Evolutionary conservation across 371 early-diverging fungal species (phyloP).

Genomic region (Syncephalastrum monosporum): DNA sequence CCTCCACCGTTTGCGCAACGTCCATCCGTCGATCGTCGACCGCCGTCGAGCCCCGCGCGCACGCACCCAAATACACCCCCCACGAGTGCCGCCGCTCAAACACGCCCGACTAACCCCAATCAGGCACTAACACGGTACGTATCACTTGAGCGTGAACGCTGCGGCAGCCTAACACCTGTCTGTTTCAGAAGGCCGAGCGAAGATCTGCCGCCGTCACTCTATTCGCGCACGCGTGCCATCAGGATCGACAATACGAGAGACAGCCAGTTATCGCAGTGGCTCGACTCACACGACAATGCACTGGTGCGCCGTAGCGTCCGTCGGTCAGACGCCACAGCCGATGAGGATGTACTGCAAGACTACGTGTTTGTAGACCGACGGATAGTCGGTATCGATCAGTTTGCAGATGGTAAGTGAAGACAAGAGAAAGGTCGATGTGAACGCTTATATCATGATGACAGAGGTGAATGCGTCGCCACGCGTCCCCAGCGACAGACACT

Average conservation of each 20-base stretch:
- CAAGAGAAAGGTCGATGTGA: neutral
- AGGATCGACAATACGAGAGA: neutral
- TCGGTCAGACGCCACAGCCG: conserved; percentile 14
- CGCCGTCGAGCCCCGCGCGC: neutral
- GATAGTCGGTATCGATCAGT: conserved; percentile 82
- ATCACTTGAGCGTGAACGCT: no score
- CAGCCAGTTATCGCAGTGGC: neutral
- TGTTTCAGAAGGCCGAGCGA: no score
- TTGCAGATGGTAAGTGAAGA: conserved; percentile 71
- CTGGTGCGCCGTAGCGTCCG: neutral
- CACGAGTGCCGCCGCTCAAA: no score
- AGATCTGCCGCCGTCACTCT: conserved; percentile 13
- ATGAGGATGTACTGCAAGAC: conserved; percentile 69
- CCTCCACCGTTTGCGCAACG: conserved; percentile 38
- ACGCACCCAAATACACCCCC: neutral
- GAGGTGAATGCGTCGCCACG: conserved; percentile 25
- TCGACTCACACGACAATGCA: conserved; percentile 1
- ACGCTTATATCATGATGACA: conserved; percentile 6
- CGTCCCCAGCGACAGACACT: neutral
- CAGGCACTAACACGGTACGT: no score
- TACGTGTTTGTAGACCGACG: conserved; percentile 87
- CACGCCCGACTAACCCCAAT: no score
- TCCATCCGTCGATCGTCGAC: conserved; percentile 11
- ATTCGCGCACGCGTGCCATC: conserved; percentile 13
- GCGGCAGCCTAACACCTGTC: no score